Evolutionary conservation across 371 early-diverging fungal genomes (phyloP).

Genomic region (Mortierella sp.): DNA sequence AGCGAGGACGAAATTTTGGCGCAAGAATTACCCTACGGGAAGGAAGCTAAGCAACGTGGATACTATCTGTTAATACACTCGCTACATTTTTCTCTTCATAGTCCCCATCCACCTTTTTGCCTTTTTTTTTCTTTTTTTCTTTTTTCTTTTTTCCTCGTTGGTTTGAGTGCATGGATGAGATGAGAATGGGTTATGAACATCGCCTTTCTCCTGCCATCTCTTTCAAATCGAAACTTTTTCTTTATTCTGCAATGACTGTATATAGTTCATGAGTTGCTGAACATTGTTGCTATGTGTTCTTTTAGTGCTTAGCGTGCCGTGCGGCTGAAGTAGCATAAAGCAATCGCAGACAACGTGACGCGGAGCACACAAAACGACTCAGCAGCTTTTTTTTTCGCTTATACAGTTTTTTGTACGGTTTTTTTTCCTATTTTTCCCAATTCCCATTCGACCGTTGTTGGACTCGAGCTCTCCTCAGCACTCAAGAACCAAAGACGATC

Average conservation of each 20-base stretch:
- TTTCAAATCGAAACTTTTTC: neutral
- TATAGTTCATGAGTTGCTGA: conserved; percentile 42
- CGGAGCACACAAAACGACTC: conserved; percentile 31
- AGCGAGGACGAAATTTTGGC: neutral
- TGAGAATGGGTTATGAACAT: neutral
- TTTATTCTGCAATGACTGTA: neutral
- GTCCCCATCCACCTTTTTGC: neutral
- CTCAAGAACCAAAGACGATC: conserved; percentile 9
- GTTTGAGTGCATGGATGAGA: neutral
- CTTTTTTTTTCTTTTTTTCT: conserved; percentile 3
- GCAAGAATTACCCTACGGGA: conserved; percentile 1
- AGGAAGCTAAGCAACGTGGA: conserved; percentile 25
- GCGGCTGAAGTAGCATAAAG: conserved; percentile 35
- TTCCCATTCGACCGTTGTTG: neutral
- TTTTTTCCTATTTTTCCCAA: conserved; percentile 9
- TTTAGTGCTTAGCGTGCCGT: conserved; percentile 53
- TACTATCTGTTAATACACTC: conserved; percentile 7
- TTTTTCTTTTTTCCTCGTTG: neutral
- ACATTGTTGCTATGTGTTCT: conserved; percentile 54
- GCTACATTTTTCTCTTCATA: neutral
- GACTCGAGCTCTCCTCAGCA: conserved; percentile 13
- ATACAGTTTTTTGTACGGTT: conserved; percentile 1
- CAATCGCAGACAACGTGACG: conserved; percentile 31
- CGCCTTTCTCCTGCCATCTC: conserved; percentile 1
- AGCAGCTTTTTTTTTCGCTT: conserved; percentile 16